Evolutionary conservation across 1,284 basidiomycete genomes (phyloP).

Genomic region (Leccinum pachyderme): DNA sequence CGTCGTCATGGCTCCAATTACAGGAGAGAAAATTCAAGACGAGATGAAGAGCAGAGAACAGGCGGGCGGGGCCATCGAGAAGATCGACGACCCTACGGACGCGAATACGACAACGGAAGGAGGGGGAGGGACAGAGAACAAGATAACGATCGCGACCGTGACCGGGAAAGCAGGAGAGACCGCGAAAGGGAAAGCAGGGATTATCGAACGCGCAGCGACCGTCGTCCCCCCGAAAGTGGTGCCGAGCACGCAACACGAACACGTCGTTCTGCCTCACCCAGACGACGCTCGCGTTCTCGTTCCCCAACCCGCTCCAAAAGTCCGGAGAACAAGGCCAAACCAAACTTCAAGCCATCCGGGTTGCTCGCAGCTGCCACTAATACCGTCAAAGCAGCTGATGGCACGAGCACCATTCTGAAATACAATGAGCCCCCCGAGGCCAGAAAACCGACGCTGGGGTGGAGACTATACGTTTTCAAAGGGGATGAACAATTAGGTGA

Average conservation of each 20-base stretch:
- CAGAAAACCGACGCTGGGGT: slow-evolving; percentile 83
- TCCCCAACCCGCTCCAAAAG: slow-evolving; percentile 37
- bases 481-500: slow-evolving; percentile 90
- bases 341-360: slow-evolving; percentile 87
- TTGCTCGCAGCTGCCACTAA: slow-evolving; percentile 95
- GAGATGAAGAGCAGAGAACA: slow-evolving; percentile 44
- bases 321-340: slow-evolving; percentile 64
- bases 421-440: slow-evolving; percentile 99
- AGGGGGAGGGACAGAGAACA: slow-evolving; percentile 34
- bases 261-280: slow-evolving; percentile 58
- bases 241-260: slow-evolving; percentile 37
- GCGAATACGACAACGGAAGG: slow-evolving; percentile 25
- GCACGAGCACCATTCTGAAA: slow-evolving; percentile 87
- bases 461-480: slow-evolving; percentile 98
- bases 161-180: slow-evolving; percentile 20
- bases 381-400: slow-evolving; percentile 70
- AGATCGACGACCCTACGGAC: slow-evolving; percentile 18
- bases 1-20: slow-evolving; percentile 8
- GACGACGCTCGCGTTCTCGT: slow-evolving; percentile 30
- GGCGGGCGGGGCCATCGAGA: slow-evolving; percentile 19
- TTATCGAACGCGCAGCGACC: slow-evolving; percentile 36
- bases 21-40: slow-evolving; percentile 11
- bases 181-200: slow-evolving; percentile 41
- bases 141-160: slow-evolving; percentile 21
- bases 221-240: slow-evolving; percentile 20